A percentile compares a stretch with the other conserved stretches of the same genome.
Conservation (phyloP, 2,329 filamentous ascomycete genomes). For the Colletotrichum caudatum region DNA sequence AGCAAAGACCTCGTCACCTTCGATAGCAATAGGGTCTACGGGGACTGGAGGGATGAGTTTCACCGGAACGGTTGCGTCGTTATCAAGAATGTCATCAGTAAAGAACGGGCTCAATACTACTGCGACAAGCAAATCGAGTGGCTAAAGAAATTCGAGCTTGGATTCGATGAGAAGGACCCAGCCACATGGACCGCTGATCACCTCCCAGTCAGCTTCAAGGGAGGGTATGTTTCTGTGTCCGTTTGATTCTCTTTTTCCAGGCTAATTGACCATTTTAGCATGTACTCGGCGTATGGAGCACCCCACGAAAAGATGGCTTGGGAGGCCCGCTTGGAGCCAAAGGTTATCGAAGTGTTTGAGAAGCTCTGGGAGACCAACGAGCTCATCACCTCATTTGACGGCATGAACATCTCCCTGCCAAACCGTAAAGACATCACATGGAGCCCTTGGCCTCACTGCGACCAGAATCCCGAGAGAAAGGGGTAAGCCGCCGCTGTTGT, state of each 20-base stretch:
- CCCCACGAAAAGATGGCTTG: constrained; percentile 58
- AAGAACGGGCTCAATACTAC: constrained; percentile 55
- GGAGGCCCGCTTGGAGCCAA: constrained; percentile 57
- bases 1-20: constrained; percentile 45
- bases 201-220: constrained; percentile 57
- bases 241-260: rapidly evolving
- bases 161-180: constrained; percentile 54
- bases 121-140: constrained; percentile 55
- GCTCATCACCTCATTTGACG: constrained; percentile 47
- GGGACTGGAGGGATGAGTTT: constrained; percentile 60
- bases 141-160: constrained; percentile 55
- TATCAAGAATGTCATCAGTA: constrained; percentile 54
- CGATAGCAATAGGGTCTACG: constrained; percentile 46
- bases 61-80: constrained; percentile 55
- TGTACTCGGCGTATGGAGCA: constrained; percentile 55
- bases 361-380: constrained; percentile 55
- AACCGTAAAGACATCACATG: constrained; percentile 53
- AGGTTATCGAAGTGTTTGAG: constrained; percentile 54
- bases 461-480: constrained; percentile 56
- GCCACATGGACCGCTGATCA: constrained; percentile 58
- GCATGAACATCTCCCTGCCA: constrained; percentile 58
- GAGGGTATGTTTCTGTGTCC: constrained; percentile 41
- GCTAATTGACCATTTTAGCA: constrained; percentile 43
- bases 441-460: constrained; percentile 59
- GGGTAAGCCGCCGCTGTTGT: constrained; percentile 45